Base-by-base conservation (phyloP, 2,329 filamentous ascomycete genomes). In the Chalaropsis ovoidea region DNA sequence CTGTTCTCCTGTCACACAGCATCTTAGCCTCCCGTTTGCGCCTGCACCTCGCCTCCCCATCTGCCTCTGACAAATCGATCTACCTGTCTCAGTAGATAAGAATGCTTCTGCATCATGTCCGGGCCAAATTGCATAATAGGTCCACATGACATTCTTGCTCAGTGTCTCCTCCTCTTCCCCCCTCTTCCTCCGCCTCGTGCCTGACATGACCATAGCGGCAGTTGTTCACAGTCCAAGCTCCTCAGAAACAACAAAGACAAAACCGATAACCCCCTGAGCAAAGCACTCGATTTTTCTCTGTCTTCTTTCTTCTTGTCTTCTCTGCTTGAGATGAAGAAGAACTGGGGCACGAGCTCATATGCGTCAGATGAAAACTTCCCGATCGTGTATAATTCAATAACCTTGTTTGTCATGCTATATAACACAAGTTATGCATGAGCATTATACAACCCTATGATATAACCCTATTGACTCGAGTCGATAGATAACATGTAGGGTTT, bases 141-240 rank as follows among this genome's bases (percentile, higher is more conserved):
- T 5, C 27, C 13, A 58, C 7, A n/a, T n/a, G n/a, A 39, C 11
- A 19, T 58, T 19, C 15, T 56, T 39, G 35, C 35, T 39, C 35
- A 39, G 5, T 39, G 8, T 39, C 35, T 39, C 35, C 35, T 47
- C 43, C 10, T 47, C 4, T 4, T 47, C n/a, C 43, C 4, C n/a
- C 43, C 4, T 19, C 15, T n/a, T n/a, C 17, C 43, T 47, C 43
- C 54, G 4, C 24, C 54, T 39, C 27, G 54, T 39, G 13, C n/a
- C 27, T 58, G 15, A n/a, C 54, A 39, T 58, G 54, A 58, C 7
- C 24, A 58, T 39, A 58, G 54, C 54, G 17, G 54, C 27, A 39
- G 54, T 58, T 58, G 15, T 58, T 39, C 3, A 58, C 39, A 27
- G 27, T 39, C 54, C 62, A 41, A 56, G 62, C 62, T 42, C 31